phyloP scores from a whole-genome alignment of 2,329 filamentous ascomycete species.

The Cercospora beticola region DNA sequence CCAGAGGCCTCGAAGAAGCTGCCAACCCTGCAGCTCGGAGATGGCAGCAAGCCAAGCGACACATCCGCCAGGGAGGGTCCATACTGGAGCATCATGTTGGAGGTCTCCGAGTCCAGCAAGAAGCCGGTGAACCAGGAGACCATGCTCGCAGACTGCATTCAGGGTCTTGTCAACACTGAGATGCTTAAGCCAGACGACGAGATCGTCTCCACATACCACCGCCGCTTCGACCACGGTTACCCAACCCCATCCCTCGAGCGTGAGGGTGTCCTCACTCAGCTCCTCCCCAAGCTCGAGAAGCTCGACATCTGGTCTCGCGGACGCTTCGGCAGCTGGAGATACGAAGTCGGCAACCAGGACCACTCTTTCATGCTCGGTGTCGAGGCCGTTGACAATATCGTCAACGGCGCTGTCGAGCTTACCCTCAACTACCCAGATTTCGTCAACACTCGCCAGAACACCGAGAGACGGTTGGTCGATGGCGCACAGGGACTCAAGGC shows the following conservation, averaged over 20 bases:
- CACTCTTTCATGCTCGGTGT: constrained; percentile 97
- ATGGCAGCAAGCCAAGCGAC: constrained; percentile 77
- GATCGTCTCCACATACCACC: constrained; percentile 97
- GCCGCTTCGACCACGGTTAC: constrained; percentile 97
- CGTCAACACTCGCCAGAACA: constrained; percentile 76
- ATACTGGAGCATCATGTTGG: constrained; percentile 99
- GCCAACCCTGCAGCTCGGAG: constrained; percentile 77
- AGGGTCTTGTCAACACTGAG: constrained; percentile 95
- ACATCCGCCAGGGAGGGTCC: constrained; percentile 78
- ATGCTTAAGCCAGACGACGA: constrained; percentile 91
- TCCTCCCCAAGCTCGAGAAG: constrained; percentile 87
- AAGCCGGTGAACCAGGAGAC: constrained; percentile 89
- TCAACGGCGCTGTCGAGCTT: constrained; percentile 84
- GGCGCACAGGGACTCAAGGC: constrained; percentile 60
- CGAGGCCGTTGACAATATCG: constrained; percentile 86
- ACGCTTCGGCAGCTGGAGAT: constrained; percentile 96
- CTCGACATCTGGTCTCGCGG: constrained; percentile 93
- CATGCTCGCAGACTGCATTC: constrained; percentile 85
- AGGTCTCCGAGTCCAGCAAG: constrained; percentile 92
- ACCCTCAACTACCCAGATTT: constrained; percentile 97
- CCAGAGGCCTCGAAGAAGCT: constrained; percentile 79
- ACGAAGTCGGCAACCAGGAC: constrained; percentile 96
- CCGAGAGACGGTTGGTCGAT: constrained; percentile 61
- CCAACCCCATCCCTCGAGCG: constrained; percentile 92
- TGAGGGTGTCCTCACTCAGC: constrained; percentile 87